These are phyloP conservation scores for Psilocybe sp. DNA, from an alignment of 768 basidiomycete species.

Conservation along the genomic window DNA sequence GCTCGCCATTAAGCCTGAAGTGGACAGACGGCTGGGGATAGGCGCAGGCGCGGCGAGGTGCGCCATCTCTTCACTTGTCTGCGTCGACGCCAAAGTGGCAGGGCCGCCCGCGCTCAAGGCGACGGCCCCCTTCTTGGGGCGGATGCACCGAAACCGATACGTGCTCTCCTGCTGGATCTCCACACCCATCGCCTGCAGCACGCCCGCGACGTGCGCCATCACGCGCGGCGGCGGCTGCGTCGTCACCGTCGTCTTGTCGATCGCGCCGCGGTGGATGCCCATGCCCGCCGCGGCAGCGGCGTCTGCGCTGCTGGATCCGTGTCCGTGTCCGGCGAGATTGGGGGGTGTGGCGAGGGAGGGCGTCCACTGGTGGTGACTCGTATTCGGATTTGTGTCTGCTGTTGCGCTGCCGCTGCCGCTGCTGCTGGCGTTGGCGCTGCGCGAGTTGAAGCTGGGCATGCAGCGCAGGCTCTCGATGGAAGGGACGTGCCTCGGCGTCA, in stretches of 20 bases:
- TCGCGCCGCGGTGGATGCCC: conserved; percentile 74
- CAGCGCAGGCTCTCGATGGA: no score
- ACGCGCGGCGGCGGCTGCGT: conserved; percentile 71
- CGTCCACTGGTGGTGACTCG: not conserved
- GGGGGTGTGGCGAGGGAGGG: not conserved
- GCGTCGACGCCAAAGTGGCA: not conserved
- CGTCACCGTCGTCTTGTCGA: conserved; percentile 84
- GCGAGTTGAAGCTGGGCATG: no score
- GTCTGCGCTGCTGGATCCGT: not conserved
- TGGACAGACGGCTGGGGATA: no score
- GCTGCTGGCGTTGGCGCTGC: no score
- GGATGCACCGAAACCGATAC: conserved; percentile 77
- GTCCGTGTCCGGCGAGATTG: conserved; percentile 10
- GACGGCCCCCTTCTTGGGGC: conserved; percentile 43
- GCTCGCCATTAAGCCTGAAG: no score
- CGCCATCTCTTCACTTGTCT: no score
- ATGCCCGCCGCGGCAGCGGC: conserved; percentile 6
- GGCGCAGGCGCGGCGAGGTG: no score
- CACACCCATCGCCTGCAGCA: conserved; percentile 79
- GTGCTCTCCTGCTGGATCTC: conserved; percentile 76
- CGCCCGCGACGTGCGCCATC: conserved; percentile 67
- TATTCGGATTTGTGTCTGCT: not conserved
- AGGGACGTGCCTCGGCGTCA: no score
- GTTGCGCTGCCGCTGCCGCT: not conserved
- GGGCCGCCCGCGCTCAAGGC: not conserved